phyloP scores from a whole-genome alignment of 768 basidiomycete genomes.

The Cystofilobasidium capitatum region DNA sequence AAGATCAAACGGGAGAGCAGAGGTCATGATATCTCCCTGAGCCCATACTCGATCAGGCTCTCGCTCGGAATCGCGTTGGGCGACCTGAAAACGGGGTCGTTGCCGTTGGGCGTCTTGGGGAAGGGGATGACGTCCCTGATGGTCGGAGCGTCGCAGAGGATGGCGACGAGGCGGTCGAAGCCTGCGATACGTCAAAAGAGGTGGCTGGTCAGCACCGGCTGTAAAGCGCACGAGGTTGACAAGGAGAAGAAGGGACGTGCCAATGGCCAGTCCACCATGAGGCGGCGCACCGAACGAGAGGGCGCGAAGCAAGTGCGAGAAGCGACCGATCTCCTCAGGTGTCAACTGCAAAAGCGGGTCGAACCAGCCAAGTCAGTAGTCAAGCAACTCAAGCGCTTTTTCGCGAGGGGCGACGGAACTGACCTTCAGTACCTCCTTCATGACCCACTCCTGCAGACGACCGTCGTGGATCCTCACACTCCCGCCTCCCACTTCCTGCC shows the following conservation, averaged over 20 bases:
- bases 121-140: slow-evolving; percentile 96
- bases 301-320: slow-evolving; percentile 76
- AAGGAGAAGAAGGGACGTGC: slow-evolving; percentile 42
- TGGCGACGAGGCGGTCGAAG: slow-evolving; percentile 85
- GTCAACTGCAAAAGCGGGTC: slow-evolving; percentile 49
- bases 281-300: slow-evolving; percentile 84
- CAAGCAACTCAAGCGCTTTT: neutral
- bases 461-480: slow-evolving; percentile 88
- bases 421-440: slow-evolving; percentile 67
- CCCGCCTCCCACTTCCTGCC: slow-evolving; percentile 86
- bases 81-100: slow-evolving; percentile 80
- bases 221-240: neutral
- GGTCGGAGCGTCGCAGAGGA: slow-evolving; percentile 72
- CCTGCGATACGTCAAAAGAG: slow-evolving; percentile 45
- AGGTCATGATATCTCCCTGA: slow-evolving; percentile 8
- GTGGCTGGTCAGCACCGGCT: neutral
- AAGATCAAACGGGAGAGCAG: too few relatives aligned
- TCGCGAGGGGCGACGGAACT: slow-evolving; percentile 28
- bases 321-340: slow-evolving; percentile 61
- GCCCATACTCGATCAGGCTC: slow-evolving; percentile 35
- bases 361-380: neutral
- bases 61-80: slow-evolving; percentile 48
- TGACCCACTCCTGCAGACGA: slow-evolving; percentile 72
- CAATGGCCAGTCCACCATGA: slow-evolving; percentile 88
- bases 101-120: slow-evolving; percentile 72